phyloP scores from a whole-genome alignment of 73 alveolate species.

The Paramecium tetraurelia region DNA sequence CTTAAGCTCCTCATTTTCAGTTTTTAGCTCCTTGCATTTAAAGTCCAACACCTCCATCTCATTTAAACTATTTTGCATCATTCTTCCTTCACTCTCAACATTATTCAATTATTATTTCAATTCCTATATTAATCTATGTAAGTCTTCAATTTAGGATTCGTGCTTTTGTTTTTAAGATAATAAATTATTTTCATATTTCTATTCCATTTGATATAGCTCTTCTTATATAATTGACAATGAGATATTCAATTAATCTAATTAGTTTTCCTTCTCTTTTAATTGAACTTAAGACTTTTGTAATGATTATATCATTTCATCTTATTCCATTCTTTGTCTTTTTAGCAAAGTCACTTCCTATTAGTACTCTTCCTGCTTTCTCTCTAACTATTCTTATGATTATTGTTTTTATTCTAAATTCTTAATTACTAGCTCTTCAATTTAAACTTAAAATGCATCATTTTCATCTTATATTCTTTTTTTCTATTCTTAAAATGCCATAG shows the following conservation, averaged over 20 bases:
- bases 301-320: not conserved
- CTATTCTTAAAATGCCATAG: not conserved
- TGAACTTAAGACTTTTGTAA: not conserved
- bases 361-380: not conserved
- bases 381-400: not conserved
- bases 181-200: not conserved
- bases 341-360: not conserved
- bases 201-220: not conserved
- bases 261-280: not conserved
- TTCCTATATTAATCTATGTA: not conserved
- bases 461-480: not conserved
- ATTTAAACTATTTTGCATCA: conserved; percentile 1
- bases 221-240: not conserved
- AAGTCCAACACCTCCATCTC: not conserved
- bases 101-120: not conserved
- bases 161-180: not conserved
- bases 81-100: not conserved
- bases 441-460: not conserved
- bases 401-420: not conserved
- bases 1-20: not conserved
- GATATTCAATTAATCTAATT: not conserved
- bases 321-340: not conserved
- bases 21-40: not conserved
- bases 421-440: not conserved
- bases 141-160: not conserved